Evolutionary conservation across 2,329 filamentous ascomycete genomes (phyloP).

Genomic region (Nemania sp.): DNA sequence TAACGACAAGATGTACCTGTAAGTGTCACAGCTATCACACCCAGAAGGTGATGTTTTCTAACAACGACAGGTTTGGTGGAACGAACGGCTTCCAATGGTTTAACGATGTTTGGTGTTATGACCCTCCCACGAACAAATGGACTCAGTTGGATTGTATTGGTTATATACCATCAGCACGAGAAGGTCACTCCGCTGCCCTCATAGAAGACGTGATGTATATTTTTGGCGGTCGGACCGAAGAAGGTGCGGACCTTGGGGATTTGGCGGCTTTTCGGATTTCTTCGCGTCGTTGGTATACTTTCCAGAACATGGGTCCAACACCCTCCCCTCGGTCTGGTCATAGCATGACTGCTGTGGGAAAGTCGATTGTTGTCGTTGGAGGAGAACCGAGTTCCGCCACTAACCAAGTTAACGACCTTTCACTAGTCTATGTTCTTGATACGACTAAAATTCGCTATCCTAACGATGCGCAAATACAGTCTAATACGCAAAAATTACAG

Average conservation of each 20-base stretch:
- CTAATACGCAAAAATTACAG: constrained; percentile 54
- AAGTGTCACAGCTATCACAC: constrained; percentile 57
- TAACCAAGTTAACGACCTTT: constrained; percentile 83
- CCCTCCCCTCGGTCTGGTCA: constrained; percentile 94
- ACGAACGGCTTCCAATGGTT: constrained; percentile 98
- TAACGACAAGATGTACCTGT: constrained; percentile 94
- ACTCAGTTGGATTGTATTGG: constrained; percentile 93
- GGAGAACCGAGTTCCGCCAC: constrained; percentile 93
- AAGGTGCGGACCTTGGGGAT: constrained; percentile 91
- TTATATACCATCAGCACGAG: constrained; percentile 92
- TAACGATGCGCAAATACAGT: constrained; percentile 71
- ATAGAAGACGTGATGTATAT: constrained; percentile 99
- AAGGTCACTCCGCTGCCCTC: constrained; percentile 92
- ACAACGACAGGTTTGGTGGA: constrained; percentile 81
- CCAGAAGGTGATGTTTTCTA: constrained; percentile 7
- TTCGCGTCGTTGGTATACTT: constrained; percentile 96
- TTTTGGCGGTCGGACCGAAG: constrained; percentile 94
- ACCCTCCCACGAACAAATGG: constrained; percentile 86
- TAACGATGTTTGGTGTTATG: constrained; percentile 98
- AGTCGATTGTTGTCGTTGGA: constrained; percentile 90
- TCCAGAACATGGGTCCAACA: constrained; percentile 98
- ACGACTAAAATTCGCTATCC: constrained; percentile 97
- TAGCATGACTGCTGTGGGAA: constrained; percentile 96
- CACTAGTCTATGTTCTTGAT: constrained; percentile 90
- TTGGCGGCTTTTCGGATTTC: constrained; percentile 82